Evolutionary conservation across 2,329 filamentous ascomycete genomes (phyloP).

Genomic region (Hortaea werneckii): DNA sequence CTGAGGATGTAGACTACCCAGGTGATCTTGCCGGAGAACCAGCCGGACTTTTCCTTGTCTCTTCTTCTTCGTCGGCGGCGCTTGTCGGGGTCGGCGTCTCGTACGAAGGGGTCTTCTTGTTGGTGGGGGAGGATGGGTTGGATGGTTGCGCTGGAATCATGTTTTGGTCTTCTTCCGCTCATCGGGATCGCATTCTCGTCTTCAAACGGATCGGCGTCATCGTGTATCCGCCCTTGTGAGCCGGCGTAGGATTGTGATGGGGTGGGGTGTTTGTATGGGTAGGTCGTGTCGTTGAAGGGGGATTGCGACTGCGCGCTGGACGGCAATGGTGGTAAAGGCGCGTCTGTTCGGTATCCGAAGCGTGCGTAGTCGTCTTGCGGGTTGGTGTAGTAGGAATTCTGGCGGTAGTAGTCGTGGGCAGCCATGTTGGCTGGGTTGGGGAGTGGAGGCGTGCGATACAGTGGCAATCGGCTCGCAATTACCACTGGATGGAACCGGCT

Average conservation of each 20-base stretch:
- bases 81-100: constrained; percentile 22
- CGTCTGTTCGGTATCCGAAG: constrained; percentile 36
- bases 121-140: constrained; percentile 30
- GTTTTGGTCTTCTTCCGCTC: constrained; percentile 27
- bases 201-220: constrained; percentile 36
- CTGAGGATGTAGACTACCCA: constrained; percentile 79
- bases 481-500: too few relatives aligned
- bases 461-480: too few relatives aligned
- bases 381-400: constrained; percentile 26
- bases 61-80: constrained; percentile 14
- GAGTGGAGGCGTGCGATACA: too few relatives aligned
- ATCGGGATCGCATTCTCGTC: constrained; percentile 41
- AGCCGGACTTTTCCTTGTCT: constrained; percentile 31
- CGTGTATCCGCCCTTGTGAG: constrained; percentile 42
- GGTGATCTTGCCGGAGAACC: constrained; percentile 52
- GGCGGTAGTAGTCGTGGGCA: constrained; percentile 51
- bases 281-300: constrained; percentile 24
- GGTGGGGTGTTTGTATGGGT: constrained; percentile 13
- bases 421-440: constrained; percentile 1
- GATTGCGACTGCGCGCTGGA: not conserved
- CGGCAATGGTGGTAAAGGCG: constrained; percentile 23
- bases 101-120: constrained; percentile 30
- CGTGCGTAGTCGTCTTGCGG: constrained; percentile 20
- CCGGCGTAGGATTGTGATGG: constrained; percentile 42
- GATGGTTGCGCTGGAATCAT: constrained; percentile 27